These are phyloP conservation scores for Ilyonectria mors-panacis DNA, from an alignment of 2,329 filamentous ascomycete species.

Conservation along the genomic window DNA sequence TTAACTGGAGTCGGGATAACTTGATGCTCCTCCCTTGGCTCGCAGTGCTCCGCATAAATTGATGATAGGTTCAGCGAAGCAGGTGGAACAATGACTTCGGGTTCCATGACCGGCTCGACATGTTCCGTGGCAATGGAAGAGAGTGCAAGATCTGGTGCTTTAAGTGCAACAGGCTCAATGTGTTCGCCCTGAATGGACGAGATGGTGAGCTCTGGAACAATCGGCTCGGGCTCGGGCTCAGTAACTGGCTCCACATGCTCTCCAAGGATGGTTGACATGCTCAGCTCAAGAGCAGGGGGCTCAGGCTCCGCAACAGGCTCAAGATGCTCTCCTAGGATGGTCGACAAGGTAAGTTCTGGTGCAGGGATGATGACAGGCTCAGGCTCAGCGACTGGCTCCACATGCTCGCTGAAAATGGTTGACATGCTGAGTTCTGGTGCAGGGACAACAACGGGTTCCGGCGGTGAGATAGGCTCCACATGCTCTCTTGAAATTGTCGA, in stretches of 20 bases:
- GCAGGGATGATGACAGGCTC: constrained; percentile 43
- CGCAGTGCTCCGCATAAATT: constrained; percentile 51
- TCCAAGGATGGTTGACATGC: constrained; percentile 39
- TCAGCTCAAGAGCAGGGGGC: constrained; percentile 35
- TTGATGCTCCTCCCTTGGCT: constrained; percentile 53
- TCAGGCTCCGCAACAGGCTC: constrained; percentile 37
- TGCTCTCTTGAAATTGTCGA: constrained; percentile 47
- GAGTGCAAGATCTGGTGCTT: constrained; percentile 46
- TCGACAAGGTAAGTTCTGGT: constrained; percentile 38
- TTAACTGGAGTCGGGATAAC: constrained; percentile 32
- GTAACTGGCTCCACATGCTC: constrained; percentile 39
- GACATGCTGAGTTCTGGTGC: constrained; percentile 34
- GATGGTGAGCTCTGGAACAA: constrained; percentile 37
- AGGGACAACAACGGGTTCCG: constrained; percentile 34
- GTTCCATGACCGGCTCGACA: constrained; percentile 52
- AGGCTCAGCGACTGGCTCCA: constrained; percentile 47
- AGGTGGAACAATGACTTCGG: constrained; percentile 50
- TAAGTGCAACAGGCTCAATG: constrained; percentile 43
- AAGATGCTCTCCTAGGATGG: constrained; percentile 39
- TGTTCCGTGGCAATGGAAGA: constrained; percentile 50
- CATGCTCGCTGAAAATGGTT: constrained; percentile 47
- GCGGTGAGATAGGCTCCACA: constrained; percentile 48
- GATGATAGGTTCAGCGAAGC: constrained; percentile 50
- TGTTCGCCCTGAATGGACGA: constrained; percentile 44
- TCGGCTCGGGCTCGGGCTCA: constrained; percentile 22